These are phyloP conservation scores for Diaporthe sp. DNA, from an alignment of 2,329 filamentous ascomycete species.

Conservation along the genomic window DNA sequence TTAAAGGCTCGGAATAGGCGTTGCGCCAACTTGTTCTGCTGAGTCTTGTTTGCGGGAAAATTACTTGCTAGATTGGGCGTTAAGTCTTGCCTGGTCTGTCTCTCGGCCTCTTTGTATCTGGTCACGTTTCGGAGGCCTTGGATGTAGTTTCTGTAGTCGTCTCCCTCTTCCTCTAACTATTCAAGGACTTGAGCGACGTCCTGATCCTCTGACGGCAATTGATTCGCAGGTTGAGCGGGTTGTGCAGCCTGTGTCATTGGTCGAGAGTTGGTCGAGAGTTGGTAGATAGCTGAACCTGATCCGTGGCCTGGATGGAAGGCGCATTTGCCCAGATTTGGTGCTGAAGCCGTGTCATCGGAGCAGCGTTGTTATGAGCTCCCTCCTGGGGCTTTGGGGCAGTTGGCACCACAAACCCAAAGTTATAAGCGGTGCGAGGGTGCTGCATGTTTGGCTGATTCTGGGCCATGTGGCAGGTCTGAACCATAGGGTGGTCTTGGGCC, in stretches of 20 bases:
- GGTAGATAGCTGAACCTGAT: not conserved
- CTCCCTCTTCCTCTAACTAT: accelerated
- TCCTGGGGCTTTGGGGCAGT: not conserved
- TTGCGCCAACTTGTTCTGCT: not conserved
- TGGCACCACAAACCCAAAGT: not conserved
- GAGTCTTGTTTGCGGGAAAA: not conserved
- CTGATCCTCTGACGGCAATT: not conserved
- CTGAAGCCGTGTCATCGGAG: too few species aligned
- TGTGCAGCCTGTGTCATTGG: too few species aligned
- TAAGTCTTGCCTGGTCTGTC: too few species aligned
- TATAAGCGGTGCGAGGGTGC: not conserved
- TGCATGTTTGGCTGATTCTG: not conserved
- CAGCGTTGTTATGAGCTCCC: too few species aligned
- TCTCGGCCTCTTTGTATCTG: not conserved
- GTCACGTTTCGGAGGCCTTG: not conserved
- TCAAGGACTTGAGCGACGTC: accelerated
- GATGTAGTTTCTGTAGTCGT: not conserved
- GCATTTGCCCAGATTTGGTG: not conserved
- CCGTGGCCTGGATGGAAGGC: not conserved
- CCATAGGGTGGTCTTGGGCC: not conserved
- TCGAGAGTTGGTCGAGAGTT: not conserved
- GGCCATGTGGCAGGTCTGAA: not conserved
- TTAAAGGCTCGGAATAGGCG: not conserved
- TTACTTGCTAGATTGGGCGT: not conserved
- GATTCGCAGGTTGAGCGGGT: not conserved